These are phyloP conservation scores for Murraya koenigii DNA, from an alignment of 345 rosid genomes.

Conservation along the genomic window DNA sequence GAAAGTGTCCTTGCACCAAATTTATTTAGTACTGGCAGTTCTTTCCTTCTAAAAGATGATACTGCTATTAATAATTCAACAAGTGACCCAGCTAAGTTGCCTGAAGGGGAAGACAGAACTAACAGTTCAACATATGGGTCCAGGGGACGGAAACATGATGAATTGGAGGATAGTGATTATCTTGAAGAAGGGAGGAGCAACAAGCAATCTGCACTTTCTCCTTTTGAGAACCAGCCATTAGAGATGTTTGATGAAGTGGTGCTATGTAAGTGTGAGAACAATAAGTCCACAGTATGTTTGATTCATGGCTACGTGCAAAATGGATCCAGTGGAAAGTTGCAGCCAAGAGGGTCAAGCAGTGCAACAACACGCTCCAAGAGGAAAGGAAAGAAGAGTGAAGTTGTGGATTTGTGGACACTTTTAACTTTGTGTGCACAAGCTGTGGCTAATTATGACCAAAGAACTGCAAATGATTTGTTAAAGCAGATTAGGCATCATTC, in stretches of 20 bases:
- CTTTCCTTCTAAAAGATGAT: neutral
- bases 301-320: neutral
- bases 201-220: constrained; percentile 48
- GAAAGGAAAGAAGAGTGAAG: constrained; percentile 28
- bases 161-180: constrained; percentile 32
- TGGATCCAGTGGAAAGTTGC: constrained; percentile 2
- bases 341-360: neutral
- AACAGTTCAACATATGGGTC: constrained; percentile 10
- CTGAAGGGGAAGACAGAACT: neutral
- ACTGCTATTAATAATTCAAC: neutral
- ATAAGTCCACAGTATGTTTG: constrained; percentile 3
- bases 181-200: constrained; percentile 46
- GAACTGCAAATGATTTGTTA: constrained; percentile 50
- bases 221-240: constrained; percentile 34
- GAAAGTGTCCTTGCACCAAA: constrained; percentile 23
- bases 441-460: constrained; percentile 56
- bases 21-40: neutral
- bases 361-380: constrained; percentile 2
- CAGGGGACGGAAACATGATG: constrained; percentile 37
- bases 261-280: constrained; percentile 29
- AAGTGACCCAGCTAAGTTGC: neutral
- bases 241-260: constrained; percentile 44
- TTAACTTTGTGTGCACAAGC: constrained; percentile 74
- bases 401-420: constrained; percentile 50
- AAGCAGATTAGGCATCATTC: constrained; percentile 68